phyloP scores from a whole-genome alignment of 768 basidiomycete genomes.

The Russula brevipes region DNA sequence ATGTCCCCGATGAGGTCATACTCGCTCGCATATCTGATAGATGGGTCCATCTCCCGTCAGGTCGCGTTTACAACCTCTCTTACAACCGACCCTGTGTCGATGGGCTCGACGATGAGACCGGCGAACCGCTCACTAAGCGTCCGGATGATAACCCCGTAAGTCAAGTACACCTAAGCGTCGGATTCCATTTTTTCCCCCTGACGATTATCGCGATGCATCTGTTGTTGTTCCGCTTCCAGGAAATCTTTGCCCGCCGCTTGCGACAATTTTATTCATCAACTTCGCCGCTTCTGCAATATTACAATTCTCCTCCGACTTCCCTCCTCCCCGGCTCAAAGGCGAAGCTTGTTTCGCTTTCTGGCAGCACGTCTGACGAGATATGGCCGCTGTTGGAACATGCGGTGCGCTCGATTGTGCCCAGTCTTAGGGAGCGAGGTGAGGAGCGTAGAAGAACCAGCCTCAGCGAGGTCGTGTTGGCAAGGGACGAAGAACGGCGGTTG shows the following conservation, averaged over 20 bases:
- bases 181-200: too few species aligned
- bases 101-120: conserved; percentile 81
- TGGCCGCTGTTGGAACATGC: conserved; percentile 76
- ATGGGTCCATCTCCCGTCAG: conserved; percentile 84
- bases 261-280: conserved; percentile 74
- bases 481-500: conserved; percentile 23
- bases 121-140: conserved; percentile 80
- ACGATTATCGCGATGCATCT: too few species aligned
- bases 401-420: conserved; percentile 54
- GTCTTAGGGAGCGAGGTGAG: conserved; percentile 49
- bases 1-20: conserved; percentile 85
- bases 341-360: conserved; percentile 56
- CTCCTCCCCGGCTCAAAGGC: conserved; percentile 32
- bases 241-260: conserved; percentile 72
- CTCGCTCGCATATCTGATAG: conserved; percentile 83
- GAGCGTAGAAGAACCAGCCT: conserved; percentile 47
- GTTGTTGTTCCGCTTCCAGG: conserved; percentile 39
- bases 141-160: conserved; percentile 86
- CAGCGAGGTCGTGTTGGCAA: conserved; percentile 46
- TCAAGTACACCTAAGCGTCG: conserved; percentile 12
- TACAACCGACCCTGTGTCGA: conserved; percentile 80
- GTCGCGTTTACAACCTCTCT: conserved; percentile 83
- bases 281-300: conserved; percentile 75
- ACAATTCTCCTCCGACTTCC: conserved; percentile 38
- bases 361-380: conserved; percentile 81